Evolutionary conservation across 2,329 filamentous ascomycete species (phyloP).

Genomic region (Stagonosporopsis cucurbitacearum): DNA sequence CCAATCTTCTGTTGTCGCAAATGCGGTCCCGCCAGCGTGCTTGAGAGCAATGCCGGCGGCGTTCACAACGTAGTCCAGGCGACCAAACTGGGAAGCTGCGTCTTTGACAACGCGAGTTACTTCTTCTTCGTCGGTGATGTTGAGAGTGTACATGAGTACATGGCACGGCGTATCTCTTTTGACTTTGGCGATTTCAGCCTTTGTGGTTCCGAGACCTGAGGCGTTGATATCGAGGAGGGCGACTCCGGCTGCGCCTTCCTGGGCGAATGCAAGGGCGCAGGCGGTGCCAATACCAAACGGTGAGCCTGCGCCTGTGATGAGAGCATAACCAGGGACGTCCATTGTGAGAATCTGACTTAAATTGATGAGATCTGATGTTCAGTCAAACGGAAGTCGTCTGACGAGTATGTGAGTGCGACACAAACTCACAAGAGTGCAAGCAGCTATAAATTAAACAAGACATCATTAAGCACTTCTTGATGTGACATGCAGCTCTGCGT

Average conservation of each 20-base stretch:
- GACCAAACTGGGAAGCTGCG: conserved; percentile 41
- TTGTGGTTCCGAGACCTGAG: conserved; percentile 20
- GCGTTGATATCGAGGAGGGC: conserved; percentile 29
- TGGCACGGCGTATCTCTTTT: not conserved
- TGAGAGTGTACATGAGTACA: conserved; percentile 13
- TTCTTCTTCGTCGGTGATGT: conserved; percentile 44
- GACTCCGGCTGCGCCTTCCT: conserved; percentile 28
- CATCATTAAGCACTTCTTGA: not conserved
- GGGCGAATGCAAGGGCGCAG: conserved; percentile 27
- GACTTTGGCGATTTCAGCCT: conserved; percentile 19
- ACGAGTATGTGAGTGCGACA: not conserved
- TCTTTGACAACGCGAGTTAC: conserved; percentile 36
- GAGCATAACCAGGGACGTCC: conserved; percentile 34
- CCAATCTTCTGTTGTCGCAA: conserved; percentile 49
- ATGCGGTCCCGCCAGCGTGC: conserved; percentile 48
- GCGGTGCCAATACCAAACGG: conserved; percentile 44
- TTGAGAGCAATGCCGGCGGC: conserved; percentile 51
- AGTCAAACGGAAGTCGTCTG: not conserved
- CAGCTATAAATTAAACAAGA: not conserved
- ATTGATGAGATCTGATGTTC: not conserved
- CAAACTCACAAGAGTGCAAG: not conserved
- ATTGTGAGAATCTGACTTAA: conserved; percentile 8
- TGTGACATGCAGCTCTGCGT: not conserved
- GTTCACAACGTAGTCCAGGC: conserved; percentile 53
- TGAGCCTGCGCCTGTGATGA: conserved; percentile 26